Base-by-base conservation (phyloP, 2,329 filamentous ascomycete genomes). In the Fusarium sp. region DNA sequence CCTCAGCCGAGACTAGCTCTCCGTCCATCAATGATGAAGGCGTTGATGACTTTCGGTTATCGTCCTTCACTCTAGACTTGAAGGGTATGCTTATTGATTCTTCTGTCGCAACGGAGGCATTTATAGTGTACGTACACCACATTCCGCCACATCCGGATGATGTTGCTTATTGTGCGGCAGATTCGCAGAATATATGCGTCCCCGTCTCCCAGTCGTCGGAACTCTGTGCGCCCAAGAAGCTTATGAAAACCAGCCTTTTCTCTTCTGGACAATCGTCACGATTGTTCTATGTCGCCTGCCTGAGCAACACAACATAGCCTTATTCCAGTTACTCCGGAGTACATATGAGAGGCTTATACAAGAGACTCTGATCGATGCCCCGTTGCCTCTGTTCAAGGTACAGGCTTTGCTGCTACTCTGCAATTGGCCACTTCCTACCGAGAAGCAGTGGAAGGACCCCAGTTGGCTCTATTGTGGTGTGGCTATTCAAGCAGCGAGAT, bases 251-350 rank as follows among this genome's bases (percentile, higher is more conserved):
- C 57, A 68, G 2, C 53, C 67, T 2, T 54, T 71, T 14, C 45
- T 71, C 3, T 71, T 71, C 56, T 71, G 68, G 68, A 71, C 68
- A 5, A 68, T 71, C 3, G 10, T 71, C 22, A 27, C 62, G 1
- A 58, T 71, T 1, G 49, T 68, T 13, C 27, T 63, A 0, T 58
- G 57, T 1, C 65, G 65, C 4, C 30, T 71, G 1, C 52, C 68
- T 0, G 61, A 55, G 1, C 3, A 25, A 1, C 22, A 61, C 0
- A 40, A 56, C 4, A 14, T 43, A 0, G 49, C 67, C 0, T 13
- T 71, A 0, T 61, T 46, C 2, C 32, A 49, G 8, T 19, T 56
- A 2, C 53, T 71, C 1, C 32, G 47, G 6, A 35, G 17, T 1
- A 52, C 68, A 0, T 71, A 67, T 7, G 48, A 46, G 3, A 54